phyloP scores from a whole-genome alignment of 176 grass and related monocot genomes.

The Paspalum notatum region DNA sequence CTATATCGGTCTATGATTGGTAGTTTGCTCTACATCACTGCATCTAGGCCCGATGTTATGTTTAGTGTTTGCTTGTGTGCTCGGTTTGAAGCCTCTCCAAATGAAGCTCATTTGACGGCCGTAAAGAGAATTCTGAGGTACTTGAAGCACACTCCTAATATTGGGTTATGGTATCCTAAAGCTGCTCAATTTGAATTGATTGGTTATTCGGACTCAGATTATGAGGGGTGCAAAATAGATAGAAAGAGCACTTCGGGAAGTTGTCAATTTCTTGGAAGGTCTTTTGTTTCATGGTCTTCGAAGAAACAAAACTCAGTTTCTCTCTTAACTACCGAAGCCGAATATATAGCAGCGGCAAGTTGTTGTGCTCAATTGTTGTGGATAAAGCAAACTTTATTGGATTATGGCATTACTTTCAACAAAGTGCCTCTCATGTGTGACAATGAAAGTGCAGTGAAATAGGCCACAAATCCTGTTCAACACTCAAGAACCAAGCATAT shows the following conservation, averaged over 20 bases:
- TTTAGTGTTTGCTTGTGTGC: neutral
- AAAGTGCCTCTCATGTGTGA: too few relatives aligned
- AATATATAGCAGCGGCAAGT: neutral
- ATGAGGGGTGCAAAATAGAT: neutral
- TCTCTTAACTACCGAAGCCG: neutral
- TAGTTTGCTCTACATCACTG: neutral
- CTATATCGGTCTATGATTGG: neutral
- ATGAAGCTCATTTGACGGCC: neutral
- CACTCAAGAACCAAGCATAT: too few relatives aligned
- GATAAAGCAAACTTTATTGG: neutral
- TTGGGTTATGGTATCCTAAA: neutral
- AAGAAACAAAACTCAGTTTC: neutral
- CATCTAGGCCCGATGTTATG: neutral
- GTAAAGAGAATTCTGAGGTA: too few relatives aligned
- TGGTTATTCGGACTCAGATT: neutral
- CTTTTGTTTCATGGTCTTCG: neutral
- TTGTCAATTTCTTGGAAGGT: neutral
- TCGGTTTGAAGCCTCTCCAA: neutral
- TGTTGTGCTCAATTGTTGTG: neutral
- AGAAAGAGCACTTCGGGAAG: neutral
- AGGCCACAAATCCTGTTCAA: too few relatives aligned
- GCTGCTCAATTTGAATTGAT: neutral
- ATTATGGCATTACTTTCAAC: too few relatives aligned
- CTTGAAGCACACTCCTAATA: neutral
- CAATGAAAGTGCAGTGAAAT: too few relatives aligned